phyloP scores from a whole-genome alignment of 139 green algal genomes.

The Chlamydomonas applanata region DNA sequence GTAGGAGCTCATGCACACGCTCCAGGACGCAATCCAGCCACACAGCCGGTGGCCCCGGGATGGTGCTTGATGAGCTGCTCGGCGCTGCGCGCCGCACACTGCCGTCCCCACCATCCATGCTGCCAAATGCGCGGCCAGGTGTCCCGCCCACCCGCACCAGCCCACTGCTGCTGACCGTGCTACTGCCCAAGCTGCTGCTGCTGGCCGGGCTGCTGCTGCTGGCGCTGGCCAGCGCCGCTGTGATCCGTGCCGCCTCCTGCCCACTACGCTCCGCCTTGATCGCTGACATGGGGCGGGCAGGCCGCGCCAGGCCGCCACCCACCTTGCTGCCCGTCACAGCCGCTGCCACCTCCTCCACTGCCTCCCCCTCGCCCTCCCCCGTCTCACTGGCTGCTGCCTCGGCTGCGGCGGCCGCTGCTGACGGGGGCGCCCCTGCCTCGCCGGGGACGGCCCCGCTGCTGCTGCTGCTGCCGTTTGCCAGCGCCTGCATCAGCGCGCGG shows the following conservation, averaged over 20 bases:
- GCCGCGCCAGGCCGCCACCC: too few species aligned
- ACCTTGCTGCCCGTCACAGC: too few species aligned
- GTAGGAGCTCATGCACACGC: constrained; percentile 1
- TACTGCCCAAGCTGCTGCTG: neutral
- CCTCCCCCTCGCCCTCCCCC: too few species aligned
- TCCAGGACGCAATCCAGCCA: neutral
- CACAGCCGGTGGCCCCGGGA: neutral
- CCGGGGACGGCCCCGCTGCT: neutral
- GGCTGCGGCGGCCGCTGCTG: neutral
- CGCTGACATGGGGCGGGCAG: too few species aligned
- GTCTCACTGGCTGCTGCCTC: neutral
- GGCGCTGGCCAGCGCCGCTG: neutral
- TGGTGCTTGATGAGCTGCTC: neutral
- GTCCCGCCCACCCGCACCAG: neutral
- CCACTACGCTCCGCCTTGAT: too few species aligned
- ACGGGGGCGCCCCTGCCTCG: neutral
- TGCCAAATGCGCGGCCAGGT: neutral
- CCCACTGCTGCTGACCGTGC: neutral
- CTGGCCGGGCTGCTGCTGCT: neutral
- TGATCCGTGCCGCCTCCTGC: too few species aligned
- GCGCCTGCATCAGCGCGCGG: neutral
- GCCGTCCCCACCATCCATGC: neutral
- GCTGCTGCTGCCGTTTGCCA: neutral
- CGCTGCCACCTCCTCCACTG: too few species aligned
- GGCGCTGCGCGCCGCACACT: neutral